Base-by-base conservation (phyloP, 2,329 filamentous ascomycete genomes). In the Fusarium zealandicum region DNA sequence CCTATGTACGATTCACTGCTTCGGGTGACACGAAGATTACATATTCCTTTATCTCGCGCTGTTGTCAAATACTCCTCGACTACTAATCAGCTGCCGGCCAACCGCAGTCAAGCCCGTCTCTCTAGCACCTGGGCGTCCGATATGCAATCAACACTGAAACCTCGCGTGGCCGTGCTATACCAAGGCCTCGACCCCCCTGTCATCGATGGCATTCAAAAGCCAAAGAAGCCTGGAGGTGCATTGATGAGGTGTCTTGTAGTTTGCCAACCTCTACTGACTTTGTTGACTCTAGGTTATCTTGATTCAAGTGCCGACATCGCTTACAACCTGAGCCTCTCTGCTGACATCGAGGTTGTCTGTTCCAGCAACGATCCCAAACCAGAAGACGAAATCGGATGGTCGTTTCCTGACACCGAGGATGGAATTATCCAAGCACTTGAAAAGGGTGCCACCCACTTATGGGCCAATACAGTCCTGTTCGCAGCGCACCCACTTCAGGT, bases 171-270 rank as follows among this genome's bases (percentile, higher is more conserved):
- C 5, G 71, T 81, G 0, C 63, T 82, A 1, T 78, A 77, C 47
- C 78, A 82, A 63, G 77, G 72, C 4, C 70, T 80, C 38, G 73
- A 79, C 2, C 75, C 78, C 4, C 79, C 80, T 0, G 28, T 77
- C 4, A 76, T 81, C 41, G 75, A 79, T 47, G 78, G 78, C 2
- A 73, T 77, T 4, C 69, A 68, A 13, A 83, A 82, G 54, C 79
- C 79, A 2, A 76, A 70, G 61, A 82, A 82, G 51, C 78, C 78
- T 12, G 78, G n/a, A 45, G 59, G 62, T 57, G 22, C 14, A 28
- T 22, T 11, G 8, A 18, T 14, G n/a, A 37, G 30, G 10, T 10
- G 36, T 5, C 22, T 25, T 11, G 11, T 12, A 4, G 12, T 5
- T 12, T 40, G 13, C 10, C 8, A 13, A 40, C 13, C n/a, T 30